Base-by-base conservation (phyloP, 75 land plant genomes). In the Selaginella tamariscina region DNA sequence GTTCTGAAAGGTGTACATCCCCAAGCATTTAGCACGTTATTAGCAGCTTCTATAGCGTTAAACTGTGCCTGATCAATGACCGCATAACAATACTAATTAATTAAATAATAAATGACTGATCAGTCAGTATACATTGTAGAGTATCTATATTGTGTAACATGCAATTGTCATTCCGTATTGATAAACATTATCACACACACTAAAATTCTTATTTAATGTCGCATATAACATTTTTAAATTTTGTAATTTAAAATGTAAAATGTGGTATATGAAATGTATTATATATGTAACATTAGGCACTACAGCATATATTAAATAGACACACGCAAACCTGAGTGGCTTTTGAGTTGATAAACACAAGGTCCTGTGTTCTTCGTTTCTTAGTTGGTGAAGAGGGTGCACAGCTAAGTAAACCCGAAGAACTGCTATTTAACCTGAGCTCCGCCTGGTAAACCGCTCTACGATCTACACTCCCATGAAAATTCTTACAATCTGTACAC, bases 401-500 rank as follows among this genome's bases (percentile, higher is more conserved):
- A 20, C 49, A 39, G 49, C 49, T 39, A 68, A 79, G 77, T 74
- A 86, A 30, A 82, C 96, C 56, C n/a, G n/a, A n/a, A n/a, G n/a
- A 84, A 73, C 13, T 75, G 55, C 15, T 65, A 72, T 1, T 24
- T 31, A 57, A 44, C 27, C 11, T 9, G 65, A 18, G 30, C 32
- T 94, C 96, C 30, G 83, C 82, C 69, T 85, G 88, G 64, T 83
- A 85, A 18, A 89, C 78, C 21, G 98, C 91, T 67, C 82, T 81
- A 59, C 98, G 81, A 74, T 94, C 96, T 71, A 89, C 88, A 79
- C 98, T 94, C 31, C 86, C 96, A 63, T 89, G 96, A 71, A 74
- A 87, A 55, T 94, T 94, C 71, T 87, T 89, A 78, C 98, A 94
- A 79, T 90, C 98, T 33, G 85, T 65, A 78, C 98, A 94, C 80